Evolutionary conservation across 2,329 filamentous ascomycete genomes (phyloP).

Genomic region (Scleromitrula shiraiana): DNA sequence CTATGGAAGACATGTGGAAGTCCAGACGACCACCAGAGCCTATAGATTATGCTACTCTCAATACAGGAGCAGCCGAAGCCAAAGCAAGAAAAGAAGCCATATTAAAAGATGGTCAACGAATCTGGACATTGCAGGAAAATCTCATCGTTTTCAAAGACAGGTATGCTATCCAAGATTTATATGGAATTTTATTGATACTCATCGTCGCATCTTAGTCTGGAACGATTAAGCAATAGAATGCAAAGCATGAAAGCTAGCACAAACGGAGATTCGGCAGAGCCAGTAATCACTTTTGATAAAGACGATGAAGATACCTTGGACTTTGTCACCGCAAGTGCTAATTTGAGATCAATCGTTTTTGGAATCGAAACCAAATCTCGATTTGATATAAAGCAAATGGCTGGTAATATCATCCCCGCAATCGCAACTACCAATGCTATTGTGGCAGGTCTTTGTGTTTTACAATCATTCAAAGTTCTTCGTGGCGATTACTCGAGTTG

Average conservation of each 20-base stretch:
- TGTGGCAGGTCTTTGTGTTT: constrained; percentile 82
- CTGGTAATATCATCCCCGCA: constrained; percentile 96
- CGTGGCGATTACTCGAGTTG: constrained; percentile 61
- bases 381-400: constrained; percentile 98
- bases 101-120: constrained; percentile 59
- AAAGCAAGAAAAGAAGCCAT: constrained; percentile 41
- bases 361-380: constrained; percentile 81
- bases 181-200: constrained; percentile 6
- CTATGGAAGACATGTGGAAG: constrained; percentile 97
- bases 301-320: constrained; percentile 92
- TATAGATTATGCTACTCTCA: constrained; percentile 58
- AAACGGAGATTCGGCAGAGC: constrained; percentile 42
- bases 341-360: constrained; percentile 83
- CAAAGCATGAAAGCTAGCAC: constrained; percentile 48
- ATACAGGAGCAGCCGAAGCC: constrained; percentile 44
- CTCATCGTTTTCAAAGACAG: constrained; percentile 78
- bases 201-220: constrained; percentile 46
- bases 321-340: constrained; percentile 85
- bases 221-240: constrained; percentile 67
- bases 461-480: constrained; percentile 88
- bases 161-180: constrained; percentile 25
- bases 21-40: constrained; percentile 65
- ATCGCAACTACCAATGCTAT: constrained; percentile 98
- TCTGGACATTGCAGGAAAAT: constrained; percentile 80
- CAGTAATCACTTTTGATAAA: constrained; percentile 85